These are phyloP conservation scores for Candida taoyuanica DNA, from an alignment of 805 yeast genomes.

Conservation along the genomic window DNA sequence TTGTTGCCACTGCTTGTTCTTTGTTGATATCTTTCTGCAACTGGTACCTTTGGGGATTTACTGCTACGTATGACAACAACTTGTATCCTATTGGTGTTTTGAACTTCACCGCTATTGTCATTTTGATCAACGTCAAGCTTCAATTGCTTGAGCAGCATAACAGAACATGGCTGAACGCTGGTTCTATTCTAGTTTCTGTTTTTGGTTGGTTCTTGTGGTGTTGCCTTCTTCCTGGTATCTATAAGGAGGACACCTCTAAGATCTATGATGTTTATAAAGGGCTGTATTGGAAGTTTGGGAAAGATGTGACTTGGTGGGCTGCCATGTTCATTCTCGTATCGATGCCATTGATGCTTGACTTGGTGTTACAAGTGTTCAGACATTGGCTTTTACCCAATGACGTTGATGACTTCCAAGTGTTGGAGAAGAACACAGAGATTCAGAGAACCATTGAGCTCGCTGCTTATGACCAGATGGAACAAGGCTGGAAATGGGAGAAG, in stretches of 20 bases:
- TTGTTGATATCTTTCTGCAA: constrained; percentile 64
- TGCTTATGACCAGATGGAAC: constrained; percentile 67
- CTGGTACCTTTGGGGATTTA: constrained; percentile 66
- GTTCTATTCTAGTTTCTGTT: constrained; percentile 63
- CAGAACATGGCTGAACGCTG: constrained; percentile 62
- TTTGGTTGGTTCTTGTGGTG: constrained; percentile 89
- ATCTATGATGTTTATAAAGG: constrained; percentile 74
- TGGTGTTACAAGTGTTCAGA: constrained; percentile 53
- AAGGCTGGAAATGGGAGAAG: constrained; percentile 69
- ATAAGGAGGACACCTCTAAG: constrained; percentile 44
- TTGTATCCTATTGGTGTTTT: constrained; percentile 79
- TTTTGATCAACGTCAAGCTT: constrained; percentile 71
- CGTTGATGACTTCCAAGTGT: constrained; percentile 69
- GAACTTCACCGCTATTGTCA: constrained; percentile 65
- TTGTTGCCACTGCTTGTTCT: constrained; percentile 69
- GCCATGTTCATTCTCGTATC: constrained; percentile 51
- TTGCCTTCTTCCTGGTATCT: constrained; percentile 66
- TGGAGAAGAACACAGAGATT: constrained; percentile 66
- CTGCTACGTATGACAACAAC: constrained; percentile 65
- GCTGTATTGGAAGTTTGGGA: constrained; percentile 66
- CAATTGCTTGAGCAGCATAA: constrained; percentile 78
- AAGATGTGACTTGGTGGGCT: constrained; percentile 86
- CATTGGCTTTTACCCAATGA: constrained; percentile 61
- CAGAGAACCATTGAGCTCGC: constrained; percentile 67
- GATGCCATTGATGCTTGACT: constrained; percentile 63